phyloP scores from a whole-genome alignment of 2,329 filamentous ascomycete genomes.

The Blastomyces emzantsi region DNA sequence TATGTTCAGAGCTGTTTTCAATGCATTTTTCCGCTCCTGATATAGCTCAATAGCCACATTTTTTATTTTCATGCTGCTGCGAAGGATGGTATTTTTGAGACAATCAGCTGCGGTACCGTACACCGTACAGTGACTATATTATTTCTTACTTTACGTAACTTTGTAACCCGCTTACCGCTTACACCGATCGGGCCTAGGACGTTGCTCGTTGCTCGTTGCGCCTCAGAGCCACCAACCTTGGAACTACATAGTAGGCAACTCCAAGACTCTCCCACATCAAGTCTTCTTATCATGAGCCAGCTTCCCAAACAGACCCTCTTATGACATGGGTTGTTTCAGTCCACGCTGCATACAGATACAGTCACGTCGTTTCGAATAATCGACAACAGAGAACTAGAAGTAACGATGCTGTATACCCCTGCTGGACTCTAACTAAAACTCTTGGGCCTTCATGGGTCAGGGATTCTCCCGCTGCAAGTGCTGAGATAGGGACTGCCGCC shows the following conservation, averaged over 20 bases:
- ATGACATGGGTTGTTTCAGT: neutral
- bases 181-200: constrained; percentile 1
- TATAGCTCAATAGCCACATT: neutral
- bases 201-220: neutral
- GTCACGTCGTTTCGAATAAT: neutral
- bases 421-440: neutral
- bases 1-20: neutral
- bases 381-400: neutral
- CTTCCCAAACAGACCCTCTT: neutral
- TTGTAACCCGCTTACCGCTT: neutral
- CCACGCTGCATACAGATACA: neutral
- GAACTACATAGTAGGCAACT: no score
- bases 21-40: neutral
- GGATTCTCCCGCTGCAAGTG: neutral
- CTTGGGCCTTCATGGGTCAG: neutral
- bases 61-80: neutral
- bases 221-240: neutral
- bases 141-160: neutral
- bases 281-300: neutral
- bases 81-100: neutral
- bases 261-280: neutral
- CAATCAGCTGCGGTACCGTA: neutral
- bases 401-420: neutral
- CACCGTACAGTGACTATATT: neutral
- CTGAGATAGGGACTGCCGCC: neutral